A percentile compares a stretch with the other conserved stretches of the same genome.
phyloP scores from a whole-genome alignment of 2,329 filamentous ascomycete genomes.

The Ceratocystis diversiconidia region DNA sequence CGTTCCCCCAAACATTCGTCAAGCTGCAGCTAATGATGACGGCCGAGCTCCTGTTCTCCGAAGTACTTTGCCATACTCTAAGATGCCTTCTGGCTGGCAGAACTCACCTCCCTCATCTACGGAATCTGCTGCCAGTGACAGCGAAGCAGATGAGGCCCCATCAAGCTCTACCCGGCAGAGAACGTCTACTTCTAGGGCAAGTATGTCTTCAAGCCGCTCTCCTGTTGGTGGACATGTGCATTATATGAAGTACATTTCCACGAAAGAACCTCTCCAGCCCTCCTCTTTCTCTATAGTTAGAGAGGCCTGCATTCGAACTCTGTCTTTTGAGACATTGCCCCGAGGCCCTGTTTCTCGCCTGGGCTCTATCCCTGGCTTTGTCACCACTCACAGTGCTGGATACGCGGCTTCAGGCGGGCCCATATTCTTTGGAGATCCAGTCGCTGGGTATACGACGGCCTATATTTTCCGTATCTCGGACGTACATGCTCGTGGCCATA shows the following conservation, averaged over 20 bases:
- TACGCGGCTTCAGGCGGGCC: constrained; percentile 47
- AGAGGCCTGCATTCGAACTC: constrained; percentile 49
- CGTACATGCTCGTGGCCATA: constrained; percentile 51
- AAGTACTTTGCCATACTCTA: constrained; percentile 46
- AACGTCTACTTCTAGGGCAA: constrained; percentile 34
- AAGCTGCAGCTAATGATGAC: constrained; percentile 25
- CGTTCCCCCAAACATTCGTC: constrained; percentile 35
- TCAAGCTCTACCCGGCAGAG: constrained; percentile 27
- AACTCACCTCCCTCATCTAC: constrained; percentile 36
- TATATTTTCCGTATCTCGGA: constrained; percentile 58
- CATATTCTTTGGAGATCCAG: constrained; percentile 53
- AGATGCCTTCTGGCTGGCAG: constrained; percentile 36
- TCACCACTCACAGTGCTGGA: constrained; percentile 40
- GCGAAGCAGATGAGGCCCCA: constrained; percentile 37
- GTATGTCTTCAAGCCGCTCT: constrained; percentile 36
- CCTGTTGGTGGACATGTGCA: constrained; percentile 39
- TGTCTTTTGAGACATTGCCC: constrained; percentile 53
- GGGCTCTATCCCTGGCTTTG: constrained; percentile 32
- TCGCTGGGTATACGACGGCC: constrained; percentile 53
- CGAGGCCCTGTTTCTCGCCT: constrained; percentile 31
- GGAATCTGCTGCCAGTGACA: constrained; percentile 34
- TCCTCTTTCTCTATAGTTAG: constrained; percentile 53
- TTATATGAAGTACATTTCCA: constrained; percentile 54
- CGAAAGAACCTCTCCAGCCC: constrained; percentile 47
- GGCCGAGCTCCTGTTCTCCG: constrained; percentile 41